Conservation (phyloP, 2,329 filamentous ascomycete species). For the Tympanopsis confertula region DNA sequence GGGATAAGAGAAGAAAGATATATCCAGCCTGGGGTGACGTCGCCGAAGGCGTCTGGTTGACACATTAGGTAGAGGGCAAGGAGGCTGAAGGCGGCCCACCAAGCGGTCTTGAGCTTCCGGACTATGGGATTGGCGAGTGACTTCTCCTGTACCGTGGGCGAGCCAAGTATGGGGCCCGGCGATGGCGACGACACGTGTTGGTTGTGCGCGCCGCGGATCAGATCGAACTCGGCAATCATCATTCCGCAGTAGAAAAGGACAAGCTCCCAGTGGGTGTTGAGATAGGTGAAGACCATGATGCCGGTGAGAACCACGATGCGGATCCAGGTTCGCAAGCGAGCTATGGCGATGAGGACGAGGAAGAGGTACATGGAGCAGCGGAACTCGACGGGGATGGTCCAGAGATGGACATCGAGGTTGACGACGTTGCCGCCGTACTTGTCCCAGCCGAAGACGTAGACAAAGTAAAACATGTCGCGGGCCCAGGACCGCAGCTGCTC, state of each 20-base stretch:
- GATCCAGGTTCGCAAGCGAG: constrained; percentile 27
- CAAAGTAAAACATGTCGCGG: constrained; percentile 32
- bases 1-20: constrained; percentile 35
- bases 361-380: constrained; percentile 46
- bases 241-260: constrained; percentile 42
- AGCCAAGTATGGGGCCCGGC: constrained; percentile 1
- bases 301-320: constrained; percentile 28
- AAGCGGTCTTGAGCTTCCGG: constrained; percentile 5
- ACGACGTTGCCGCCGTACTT: constrained; percentile 29
- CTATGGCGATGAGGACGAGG: constrained; percentile 35
- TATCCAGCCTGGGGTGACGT: constrained; percentile 36
- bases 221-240: constrained; percentile 40
- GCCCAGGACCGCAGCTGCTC: constrained; percentile 33
- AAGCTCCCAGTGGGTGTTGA: constrained; percentile 39
- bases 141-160: constrained; percentile 3
- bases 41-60: constrained; percentile 26
- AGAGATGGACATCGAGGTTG: constrained; percentile 43
- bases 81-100: constrained; percentile 31
- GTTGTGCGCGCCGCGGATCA: constrained; percentile 32
- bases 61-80: constrained; percentile 39
- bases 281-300: constrained; percentile 31
- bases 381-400: constrained; percentile 53
- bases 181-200: constrained; percentile 6
- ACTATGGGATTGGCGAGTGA: neutral
- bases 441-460: constrained; percentile 39